Evolutionary conservation across 257 asterid genomes (phyloP).

Genomic region (Mitragyna speciosa): DNA sequence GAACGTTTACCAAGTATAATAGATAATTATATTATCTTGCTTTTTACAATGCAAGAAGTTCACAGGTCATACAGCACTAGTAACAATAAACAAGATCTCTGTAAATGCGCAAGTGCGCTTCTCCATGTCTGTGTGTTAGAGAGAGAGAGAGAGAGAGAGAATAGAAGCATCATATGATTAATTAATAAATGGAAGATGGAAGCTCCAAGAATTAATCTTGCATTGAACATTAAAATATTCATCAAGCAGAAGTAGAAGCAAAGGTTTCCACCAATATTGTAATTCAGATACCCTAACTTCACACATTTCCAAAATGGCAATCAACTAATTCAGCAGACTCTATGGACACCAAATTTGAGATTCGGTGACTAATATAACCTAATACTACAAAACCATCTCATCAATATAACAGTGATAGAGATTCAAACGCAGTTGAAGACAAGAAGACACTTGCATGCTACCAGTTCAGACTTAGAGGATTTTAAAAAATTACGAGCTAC

Average conservation of each 20-base stretch:
- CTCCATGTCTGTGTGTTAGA: neutral
- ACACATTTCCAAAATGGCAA: constrained; percentile 26
- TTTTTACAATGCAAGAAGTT: neutral
- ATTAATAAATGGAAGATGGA: constrained; percentile 10
- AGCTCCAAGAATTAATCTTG: constrained; percentile 14
- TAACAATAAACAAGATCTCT: neutral
- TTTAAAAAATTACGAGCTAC: neutral
- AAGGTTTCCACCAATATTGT: constrained; percentile 20
- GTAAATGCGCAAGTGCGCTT: neutral
- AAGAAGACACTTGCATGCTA: neutral
- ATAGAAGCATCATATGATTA: constrained; percentile 16
- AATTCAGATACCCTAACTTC: constrained; percentile 25
- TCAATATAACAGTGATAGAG: neutral
- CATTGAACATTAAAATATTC: constrained; percentile 16
- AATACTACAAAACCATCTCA: constrained; percentile 18
- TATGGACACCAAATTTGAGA: constrained; percentile 19
- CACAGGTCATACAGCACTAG: constrained; percentile 9
- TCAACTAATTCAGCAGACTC: constrained; percentile 19
- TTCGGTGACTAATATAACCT: constrained; percentile 1
- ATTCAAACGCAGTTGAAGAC: neutral
- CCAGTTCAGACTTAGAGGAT: constrained; percentile 2
- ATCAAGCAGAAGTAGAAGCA: constrained; percentile 17
- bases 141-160: constrained; percentile 9
- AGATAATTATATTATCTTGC: neutral
- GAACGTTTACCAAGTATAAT: neutral